These are phyloP conservation scores for Solanum hybrid DNA, from an alignment of 305 asterid genomes.

Conservation along the genomic window DNA sequence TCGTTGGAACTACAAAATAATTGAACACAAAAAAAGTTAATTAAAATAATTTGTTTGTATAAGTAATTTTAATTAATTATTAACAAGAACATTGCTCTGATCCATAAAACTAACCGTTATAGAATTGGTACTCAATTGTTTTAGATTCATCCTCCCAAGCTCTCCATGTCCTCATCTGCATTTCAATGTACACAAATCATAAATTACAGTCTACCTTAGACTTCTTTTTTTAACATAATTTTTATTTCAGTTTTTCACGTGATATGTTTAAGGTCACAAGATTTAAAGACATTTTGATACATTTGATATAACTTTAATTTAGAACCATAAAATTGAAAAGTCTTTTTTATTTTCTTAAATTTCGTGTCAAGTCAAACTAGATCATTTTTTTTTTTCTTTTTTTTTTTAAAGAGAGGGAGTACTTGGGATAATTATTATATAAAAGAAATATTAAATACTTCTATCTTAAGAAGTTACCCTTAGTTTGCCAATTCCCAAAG, in stretches of 20 bases:
- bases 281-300: too few relatives aligned
- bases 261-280: too few relatives aligned
- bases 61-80: neutral
- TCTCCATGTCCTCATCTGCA: neutral
- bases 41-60: neutral
- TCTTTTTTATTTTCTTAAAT: too few relatives aligned
- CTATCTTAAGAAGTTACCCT: neutral
- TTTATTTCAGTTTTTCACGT: neutral
- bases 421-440: neutral
- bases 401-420: neutral
- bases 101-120: neutral
- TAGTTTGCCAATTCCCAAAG: neutral
- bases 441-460: too few relatives aligned
- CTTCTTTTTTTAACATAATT: too few relatives aligned
- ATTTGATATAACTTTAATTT: too few relatives aligned
- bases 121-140: neutral
- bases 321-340: too few relatives aligned
- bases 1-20: neutral
- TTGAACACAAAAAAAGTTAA: neutral
- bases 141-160: neutral
- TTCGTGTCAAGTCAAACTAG: neutral
- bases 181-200: neutral
- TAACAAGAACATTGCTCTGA: neutral
- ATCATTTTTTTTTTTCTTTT: fast-evolving
- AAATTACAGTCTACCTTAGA: neutral